Conservation (phyloP, 148 eudicot genomes). For the Euryodendron excelsum region DNA sequence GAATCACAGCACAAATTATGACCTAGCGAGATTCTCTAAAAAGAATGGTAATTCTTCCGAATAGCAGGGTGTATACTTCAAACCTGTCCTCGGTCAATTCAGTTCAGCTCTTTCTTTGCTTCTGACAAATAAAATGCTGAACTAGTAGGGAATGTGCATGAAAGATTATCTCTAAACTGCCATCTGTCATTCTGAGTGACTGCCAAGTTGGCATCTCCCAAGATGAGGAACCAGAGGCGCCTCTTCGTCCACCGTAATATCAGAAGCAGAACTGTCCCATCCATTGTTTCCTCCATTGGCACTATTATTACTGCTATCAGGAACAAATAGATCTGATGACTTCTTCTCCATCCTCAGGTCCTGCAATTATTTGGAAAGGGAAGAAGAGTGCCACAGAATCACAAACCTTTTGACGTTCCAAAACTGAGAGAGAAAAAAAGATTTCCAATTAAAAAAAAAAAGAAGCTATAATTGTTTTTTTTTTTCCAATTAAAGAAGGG, state of each 20-base stretch:
- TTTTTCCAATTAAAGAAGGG: too few species aligned
- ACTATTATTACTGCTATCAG: conserved; percentile 24
- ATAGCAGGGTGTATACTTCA: conserved; percentile 2
- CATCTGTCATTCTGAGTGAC: not conserved
- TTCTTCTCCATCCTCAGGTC: conserved; percentile 50
- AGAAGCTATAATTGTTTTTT: not conserved
- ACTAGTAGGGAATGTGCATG: not conserved
- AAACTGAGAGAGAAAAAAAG: not conserved
- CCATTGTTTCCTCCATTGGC: conserved; percentile 24
- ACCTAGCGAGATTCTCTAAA: not conserved
- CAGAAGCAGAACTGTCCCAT: conserved; percentile 30
- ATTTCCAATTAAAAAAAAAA: not conserved
- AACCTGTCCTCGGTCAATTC: not conserved
- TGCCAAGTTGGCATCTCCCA: conserved; percentile 33
- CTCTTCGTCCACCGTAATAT: conserved; percentile 51
- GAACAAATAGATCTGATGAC: conserved; percentile 44
- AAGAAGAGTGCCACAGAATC: not conserved
- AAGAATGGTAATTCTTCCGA: conserved; percentile 5
- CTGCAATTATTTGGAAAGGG: conserved; percentile 24
- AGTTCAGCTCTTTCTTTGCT: not conserved
- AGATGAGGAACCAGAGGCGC: conserved; percentile 46
- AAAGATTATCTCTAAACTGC: not conserved
- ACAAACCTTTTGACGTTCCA: not conserved
- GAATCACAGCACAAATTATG: not conserved
- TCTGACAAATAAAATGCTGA: not conserved